These are phyloP conservation scores for Debaryomyces robertsiae DNA, from an alignment of 1,139 yeast species.

Conservation along the genomic window DNA sequence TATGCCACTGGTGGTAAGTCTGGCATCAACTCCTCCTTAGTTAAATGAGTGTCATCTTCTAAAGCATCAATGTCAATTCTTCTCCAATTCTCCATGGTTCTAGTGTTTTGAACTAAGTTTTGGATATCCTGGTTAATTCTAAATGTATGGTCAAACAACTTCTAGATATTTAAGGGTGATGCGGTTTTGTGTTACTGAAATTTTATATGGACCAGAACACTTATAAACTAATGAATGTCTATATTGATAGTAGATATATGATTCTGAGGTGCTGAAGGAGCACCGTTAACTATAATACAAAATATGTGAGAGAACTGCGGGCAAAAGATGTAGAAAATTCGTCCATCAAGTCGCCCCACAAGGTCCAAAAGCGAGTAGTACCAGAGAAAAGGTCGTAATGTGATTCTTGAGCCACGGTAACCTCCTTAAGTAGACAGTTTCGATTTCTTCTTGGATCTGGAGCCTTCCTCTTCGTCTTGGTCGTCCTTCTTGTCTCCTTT, in stretches of 20 bases:
- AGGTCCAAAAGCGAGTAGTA: no score
- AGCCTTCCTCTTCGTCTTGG: constrained; percentile 13
- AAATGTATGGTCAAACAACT: no score
- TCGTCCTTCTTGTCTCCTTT: not conserved
- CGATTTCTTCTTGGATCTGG: constrained; percentile 9
- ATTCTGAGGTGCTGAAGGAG: constrained; percentile 5
- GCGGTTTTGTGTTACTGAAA: constrained; percentile 9
- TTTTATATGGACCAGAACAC: not conserved
- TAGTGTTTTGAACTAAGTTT: constrained; percentile 2
- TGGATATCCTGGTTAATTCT: no score
- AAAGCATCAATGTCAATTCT: constrained; percentile 90
- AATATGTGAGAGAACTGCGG: no score
- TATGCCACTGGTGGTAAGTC: constrained; percentile 39
- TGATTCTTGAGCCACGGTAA: no score
- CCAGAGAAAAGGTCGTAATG: no score
- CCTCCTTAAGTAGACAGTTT: not conserved
- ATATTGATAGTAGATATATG: constrained; percentile 2
- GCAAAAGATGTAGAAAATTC: no score
- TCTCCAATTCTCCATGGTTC: constrained; percentile 56
- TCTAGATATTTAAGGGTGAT: constrained; percentile 9
- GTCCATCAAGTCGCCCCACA: no score
- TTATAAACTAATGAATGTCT: not conserved
- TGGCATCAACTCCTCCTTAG: constrained; percentile 66
- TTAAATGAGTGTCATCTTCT: constrained; percentile 76
- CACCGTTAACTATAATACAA: constrained; percentile 1